Evolutionary conservation across 306 rosid species (phyloP), one percentile per base, ranked within the genome.

Genomic region (Hippophae tibetana): DNA sequence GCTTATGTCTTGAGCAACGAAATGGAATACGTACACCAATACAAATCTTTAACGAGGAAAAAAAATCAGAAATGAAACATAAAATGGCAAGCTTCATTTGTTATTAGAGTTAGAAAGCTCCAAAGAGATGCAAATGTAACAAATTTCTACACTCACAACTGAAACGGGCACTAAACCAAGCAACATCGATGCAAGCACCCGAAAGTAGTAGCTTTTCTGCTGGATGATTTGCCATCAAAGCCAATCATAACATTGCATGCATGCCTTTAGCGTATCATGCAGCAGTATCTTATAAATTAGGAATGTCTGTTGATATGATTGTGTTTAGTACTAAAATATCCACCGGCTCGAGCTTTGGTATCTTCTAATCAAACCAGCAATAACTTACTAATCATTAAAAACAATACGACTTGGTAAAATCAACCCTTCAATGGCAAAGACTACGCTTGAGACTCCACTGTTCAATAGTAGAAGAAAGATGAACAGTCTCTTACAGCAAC

Each of bases 41-140:
- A 18, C 23, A 18, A 18, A 18, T 18, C 23, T 18, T 18, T 18
- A 18, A 18, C 23, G 23, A 18, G 23, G 23, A 18, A 18, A 18
- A 18, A 18, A 18, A 18, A 18, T 42, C 3, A 13, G 43, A 14
- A 47, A 41, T 47, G 23, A 62, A 54, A 70, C 54, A 52, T 46
- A 50, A 69, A 54, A 42, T 47, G 76, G 42, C 87, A 72, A 70
- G 56, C 81, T 72, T 65, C 56, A 74, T 57, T 58, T 68, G 84
- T 78, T 77, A 81, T 81, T 79, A 50, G 65, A 69, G 86, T 83
- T 75, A 79, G 86, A 79, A 81, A 64, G 81, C 77, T 76, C 74
- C 90, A 65, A 77, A 44, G 9, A 66, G 56, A 61, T 58, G 58
- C 74, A 69, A 18, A 74, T 60, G 73, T 80, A 72, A 80, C 80